These are phyloP conservation scores for Metschnikowia henanensis DNA, from an alignment of 805 yeast genomes.

Conservation along the genomic window DNA sequence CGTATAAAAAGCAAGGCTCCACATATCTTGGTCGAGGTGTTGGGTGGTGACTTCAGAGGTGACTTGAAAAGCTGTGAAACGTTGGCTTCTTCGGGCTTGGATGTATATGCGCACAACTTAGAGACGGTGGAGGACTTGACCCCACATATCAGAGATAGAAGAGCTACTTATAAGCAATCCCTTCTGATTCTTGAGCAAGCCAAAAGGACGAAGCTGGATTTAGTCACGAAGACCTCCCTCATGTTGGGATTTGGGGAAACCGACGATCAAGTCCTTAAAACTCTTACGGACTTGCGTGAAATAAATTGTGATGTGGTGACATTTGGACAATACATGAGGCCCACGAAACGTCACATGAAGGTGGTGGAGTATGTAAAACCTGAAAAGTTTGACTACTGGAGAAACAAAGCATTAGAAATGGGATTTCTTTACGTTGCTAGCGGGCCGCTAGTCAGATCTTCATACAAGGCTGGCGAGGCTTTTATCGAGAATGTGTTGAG, in stretches of 20 bases:
- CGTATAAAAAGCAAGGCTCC: conserved; percentile 87
- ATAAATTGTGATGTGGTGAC: conserved; percentile 91
- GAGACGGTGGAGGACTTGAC: conserved; percentile 96
- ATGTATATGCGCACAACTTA: conserved; percentile 95
- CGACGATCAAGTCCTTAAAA: conserved; percentile 80
- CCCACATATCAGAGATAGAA: conserved; percentile 91
- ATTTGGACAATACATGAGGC: conserved; percentile 99
- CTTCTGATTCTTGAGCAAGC: conserved; percentile 78
- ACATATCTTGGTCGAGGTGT: conserved; percentile 86
- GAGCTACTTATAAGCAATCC: conserved; percentile 94
- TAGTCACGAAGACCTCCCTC: conserved; percentile 89
- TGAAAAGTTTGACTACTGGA: conserved; percentile 94
- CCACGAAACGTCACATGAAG: conserved; percentile 97
- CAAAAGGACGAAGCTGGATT: conserved; percentile 67
- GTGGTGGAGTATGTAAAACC: conserved; percentile 95
- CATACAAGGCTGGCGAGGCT: conserved; percentile 98
- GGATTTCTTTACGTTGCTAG: conserved; percentile 97
- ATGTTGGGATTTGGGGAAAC: conserved; percentile 98
- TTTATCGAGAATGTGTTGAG: conserved; percentile 91
- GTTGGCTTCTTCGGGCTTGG: conserved; percentile 84
- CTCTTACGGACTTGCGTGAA: conserved; percentile 73
- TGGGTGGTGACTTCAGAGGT: conserved; percentile 95
- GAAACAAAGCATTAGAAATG: conserved; percentile 75
- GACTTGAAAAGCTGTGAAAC: conserved; percentile 76
- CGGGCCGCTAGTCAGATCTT: conserved; percentile 95